Evolutionary conservation across 1,284 basidiomycete species (phyloP).

Genomic region (Bondarzewia mesenterica): DNA sequence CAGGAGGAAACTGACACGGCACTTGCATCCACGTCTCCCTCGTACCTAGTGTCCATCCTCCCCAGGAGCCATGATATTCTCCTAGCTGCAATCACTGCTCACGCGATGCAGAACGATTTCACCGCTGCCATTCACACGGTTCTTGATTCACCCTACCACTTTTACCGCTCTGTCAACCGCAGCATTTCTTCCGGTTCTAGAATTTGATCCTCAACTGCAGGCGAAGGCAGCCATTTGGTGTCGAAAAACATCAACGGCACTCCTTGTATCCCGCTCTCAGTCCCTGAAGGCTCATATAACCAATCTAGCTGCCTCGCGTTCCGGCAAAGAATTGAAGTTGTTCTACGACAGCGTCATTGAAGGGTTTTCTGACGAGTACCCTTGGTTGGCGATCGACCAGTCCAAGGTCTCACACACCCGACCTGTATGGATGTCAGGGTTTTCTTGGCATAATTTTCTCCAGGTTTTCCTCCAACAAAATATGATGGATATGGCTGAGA

Average conservation of each 20-base stretch:
- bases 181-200: constrained; percentile 31
- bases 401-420: constrained; percentile 24
- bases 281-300: constrained; percentile 42
- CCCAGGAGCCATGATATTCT: constrained; percentile 26
- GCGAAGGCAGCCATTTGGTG: constrained; percentile 36
- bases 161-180: constrained; percentile 25
- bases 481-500: constrained; percentile 44
- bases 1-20: neutral
- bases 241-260: constrained; percentile 37
- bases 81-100: constrained; percentile 46
- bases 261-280: constrained; percentile 39
- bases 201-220: constrained; percentile 23
- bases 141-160: constrained; percentile 28
- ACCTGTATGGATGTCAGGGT: constrained; percentile 43
- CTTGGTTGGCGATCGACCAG: constrained; percentile 36
- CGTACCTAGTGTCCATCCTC: neutral
- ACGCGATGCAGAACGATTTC: constrained; percentile 49
- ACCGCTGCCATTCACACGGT: constrained; percentile 38
- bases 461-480: constrained; percentile 47
- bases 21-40: neutral
- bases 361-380: constrained; percentile 38
- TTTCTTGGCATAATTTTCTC: constrained; percentile 56
- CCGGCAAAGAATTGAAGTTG: constrained; percentile 27
- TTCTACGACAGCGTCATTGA: constrained; percentile 42
- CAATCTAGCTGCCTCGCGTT: constrained; percentile 29